Base-by-base conservation (phyloP, 495 filamentous ascomycete species). In the Lophiostoma macrostomum region DNA sequence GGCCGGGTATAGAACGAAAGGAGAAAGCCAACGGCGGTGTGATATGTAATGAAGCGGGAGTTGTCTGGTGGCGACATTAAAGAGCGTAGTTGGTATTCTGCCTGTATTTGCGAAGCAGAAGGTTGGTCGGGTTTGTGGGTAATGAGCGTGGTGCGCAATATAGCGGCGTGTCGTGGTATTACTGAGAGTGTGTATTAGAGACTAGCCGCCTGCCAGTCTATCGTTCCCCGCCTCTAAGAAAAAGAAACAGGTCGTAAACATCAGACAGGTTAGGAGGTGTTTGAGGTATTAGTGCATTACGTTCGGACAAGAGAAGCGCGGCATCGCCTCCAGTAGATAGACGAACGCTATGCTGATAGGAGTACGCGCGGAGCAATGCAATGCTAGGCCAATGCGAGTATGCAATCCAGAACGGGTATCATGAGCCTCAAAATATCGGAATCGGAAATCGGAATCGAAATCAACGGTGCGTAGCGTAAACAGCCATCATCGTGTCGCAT, bases 401-500 rank as follows among this genome's bases (percentile, higher is more conserved):
- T 50, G 32, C 39, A 46, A 47, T 52, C 46, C 45, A 48, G 35
- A 53, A 52, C 47, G 55, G 55, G 55, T 45, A 52, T 58, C 55
- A 58, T 47, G 40, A 39, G 53, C 53, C 53, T 57, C 53, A 39
- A 42, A 43, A 36, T 31, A 22, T 38, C 3, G 39, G 46, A 58
- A 32, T 44, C 29, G 46, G 18, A 38, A 53, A 52, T 49, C 41
- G 25, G 24, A 28, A 57, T 48, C 35, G 13, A 58, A 58, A 58
- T 58, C 54, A 48, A 48, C 55, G 48, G 47, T 48, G 47, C 46
- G 47, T 46, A 52, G 47, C 47, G 34, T 51, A 46, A 58, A 3
- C 45, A 56, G 37, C 53, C 53, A 50, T 57, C 53, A 57, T 57
- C 53, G 53, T 57, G 37, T 58, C 55, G 55, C 55, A 47, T 58